Evolutionary conservation across 2,329 filamentous ascomycete species (phyloP).

Genomic region (Fusarium veterinarium): DNA sequence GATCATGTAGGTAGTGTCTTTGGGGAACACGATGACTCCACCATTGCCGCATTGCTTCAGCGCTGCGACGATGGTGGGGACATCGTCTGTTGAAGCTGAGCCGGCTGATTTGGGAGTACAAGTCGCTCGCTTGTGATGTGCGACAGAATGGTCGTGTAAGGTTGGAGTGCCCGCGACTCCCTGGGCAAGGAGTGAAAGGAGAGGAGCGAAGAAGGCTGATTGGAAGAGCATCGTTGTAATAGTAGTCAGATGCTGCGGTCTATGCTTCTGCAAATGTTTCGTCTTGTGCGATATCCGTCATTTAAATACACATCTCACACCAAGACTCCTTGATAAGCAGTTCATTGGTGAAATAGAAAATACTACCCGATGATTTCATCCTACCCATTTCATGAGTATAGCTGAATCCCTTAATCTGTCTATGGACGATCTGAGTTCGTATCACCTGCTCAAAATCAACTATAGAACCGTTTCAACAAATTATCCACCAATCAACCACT

Average conservation of each 20-base stretch:
- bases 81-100: neutral
- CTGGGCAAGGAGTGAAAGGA: neutral
- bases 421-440: neutral
- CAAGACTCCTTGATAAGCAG: fast-evolving
- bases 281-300: neutral
- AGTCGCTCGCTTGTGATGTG: neutral
- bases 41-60: neutral
- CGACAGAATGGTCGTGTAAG: neutral
- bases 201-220: neutral
- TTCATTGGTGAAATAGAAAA: too few species aligned
- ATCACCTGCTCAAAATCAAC: neutral
- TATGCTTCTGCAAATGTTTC: neutral
- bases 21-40: neutral
- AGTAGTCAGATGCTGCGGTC: fast-evolving
- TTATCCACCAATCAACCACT: neutral
- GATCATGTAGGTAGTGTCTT: neutral
- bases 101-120: neutral
- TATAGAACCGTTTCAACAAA: neutral
- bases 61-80: neutral
- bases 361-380: neutral
- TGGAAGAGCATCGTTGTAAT: neutral
- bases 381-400: too few species aligned
- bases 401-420: neutral
- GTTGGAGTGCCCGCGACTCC: neutral
- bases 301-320: neutral